These are phyloP conservation scores for Acer campestre DNA, from an alignment of 345 rosid genomes.

Conservation along the genomic window DNA sequence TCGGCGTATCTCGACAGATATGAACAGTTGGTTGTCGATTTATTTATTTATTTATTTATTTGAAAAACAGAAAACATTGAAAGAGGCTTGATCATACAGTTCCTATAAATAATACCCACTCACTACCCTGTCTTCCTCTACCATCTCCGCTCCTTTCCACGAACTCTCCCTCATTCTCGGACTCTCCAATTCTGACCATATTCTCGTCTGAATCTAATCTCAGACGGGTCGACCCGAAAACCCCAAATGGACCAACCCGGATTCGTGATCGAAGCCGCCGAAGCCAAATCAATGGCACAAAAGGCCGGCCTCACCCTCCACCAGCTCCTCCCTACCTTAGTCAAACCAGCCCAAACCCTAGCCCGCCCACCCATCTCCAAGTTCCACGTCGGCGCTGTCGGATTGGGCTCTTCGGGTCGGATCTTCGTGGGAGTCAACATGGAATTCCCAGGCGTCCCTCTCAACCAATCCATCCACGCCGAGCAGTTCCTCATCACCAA, in stretches of 20 bases:
- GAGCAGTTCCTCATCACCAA: conserved; percentile 95
- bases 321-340: conserved; percentile 70
- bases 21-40: too few species aligned
- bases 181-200: not conserved
- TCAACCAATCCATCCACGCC: conserved; percentile 90
- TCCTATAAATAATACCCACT: not conserved
- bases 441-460: conserved; percentile 93
- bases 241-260: conserved; percentile 48
- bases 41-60: too few species aligned
- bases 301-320: conserved; percentile 48
- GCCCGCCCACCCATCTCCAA: conserved; percentile 89
- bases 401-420: conserved; percentile 85
- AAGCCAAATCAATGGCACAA: conserved; percentile 71
- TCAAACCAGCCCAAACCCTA: conserved; percentile 57
- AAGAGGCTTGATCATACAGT: too few species aligned
- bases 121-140: not conserved
- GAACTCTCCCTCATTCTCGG: conserved; percentile 19
- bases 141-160: conserved; percentile 12
- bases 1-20: too few species aligned
- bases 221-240: conserved; percentile 31
- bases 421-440: conserved; percentile 84
- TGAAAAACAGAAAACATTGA: too few species aligned
- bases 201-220: not conserved
- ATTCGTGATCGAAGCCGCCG: conserved; percentile 68
- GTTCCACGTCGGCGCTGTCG: conserved; percentile 81